A percentile compares a stretch with the other conserved stretches of the same genome.
Evolutionary conservation across 371 early-diverging fungal genomes (phyloP).

Genomic region (Lichtheimia ornata): DNA sequence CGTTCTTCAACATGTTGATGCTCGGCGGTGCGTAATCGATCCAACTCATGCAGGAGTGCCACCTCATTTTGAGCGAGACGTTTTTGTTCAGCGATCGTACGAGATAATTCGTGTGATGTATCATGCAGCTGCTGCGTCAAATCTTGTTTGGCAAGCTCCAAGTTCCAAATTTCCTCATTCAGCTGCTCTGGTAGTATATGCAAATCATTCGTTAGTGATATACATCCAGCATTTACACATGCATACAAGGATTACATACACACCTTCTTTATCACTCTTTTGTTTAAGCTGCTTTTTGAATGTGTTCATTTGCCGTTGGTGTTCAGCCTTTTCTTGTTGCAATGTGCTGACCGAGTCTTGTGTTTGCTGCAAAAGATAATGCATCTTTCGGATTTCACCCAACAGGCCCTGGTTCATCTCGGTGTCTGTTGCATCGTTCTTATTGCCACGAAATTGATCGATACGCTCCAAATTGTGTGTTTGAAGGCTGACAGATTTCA

Average conservation of each 20-base stretch:
- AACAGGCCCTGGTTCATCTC: slow-evolving; percentile 48
- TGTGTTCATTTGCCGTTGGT: slow-evolving; percentile 54
- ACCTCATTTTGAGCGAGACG: background rate
- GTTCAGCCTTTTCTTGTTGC: slow-evolving; percentile 56
- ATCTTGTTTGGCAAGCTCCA: slow-evolving; percentile 41
- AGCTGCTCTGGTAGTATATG: slow-evolving; percentile 22
- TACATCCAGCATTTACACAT: background rate
- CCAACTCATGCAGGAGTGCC: slow-evolving; percentile 38
- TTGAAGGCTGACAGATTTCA: slow-evolving; percentile 4
- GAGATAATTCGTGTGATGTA: slow-evolving; percentile 42
- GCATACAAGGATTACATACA: background rate
- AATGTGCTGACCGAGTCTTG: slow-evolving; percentile 53
- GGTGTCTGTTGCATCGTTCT: slow-evolving; percentile 27
- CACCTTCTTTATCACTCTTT: slow-evolving; percentile 55
- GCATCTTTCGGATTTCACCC: slow-evolving; percentile 41
- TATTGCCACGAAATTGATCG: background rate
- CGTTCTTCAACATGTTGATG: too few species aligned
- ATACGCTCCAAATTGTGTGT: background rate
- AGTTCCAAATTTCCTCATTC: slow-evolving; percentile 42
- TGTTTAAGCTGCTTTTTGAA: slow-evolving; percentile 51
- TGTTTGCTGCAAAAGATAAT: slow-evolving; percentile 45
- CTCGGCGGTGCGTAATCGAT: slow-evolving; percentile 17
- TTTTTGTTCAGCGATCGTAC: slow-evolving; percentile 19
- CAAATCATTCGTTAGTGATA: background rate
- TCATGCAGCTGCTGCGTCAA: slow-evolving; percentile 46